A percentile compares a stretch with the other conserved stretches of the same genome.
These are phyloP conservation scores for Tephrocybe rancida DNA, from an alignment of 768 basidiomycete species.

Conservation along the genomic window DNA sequence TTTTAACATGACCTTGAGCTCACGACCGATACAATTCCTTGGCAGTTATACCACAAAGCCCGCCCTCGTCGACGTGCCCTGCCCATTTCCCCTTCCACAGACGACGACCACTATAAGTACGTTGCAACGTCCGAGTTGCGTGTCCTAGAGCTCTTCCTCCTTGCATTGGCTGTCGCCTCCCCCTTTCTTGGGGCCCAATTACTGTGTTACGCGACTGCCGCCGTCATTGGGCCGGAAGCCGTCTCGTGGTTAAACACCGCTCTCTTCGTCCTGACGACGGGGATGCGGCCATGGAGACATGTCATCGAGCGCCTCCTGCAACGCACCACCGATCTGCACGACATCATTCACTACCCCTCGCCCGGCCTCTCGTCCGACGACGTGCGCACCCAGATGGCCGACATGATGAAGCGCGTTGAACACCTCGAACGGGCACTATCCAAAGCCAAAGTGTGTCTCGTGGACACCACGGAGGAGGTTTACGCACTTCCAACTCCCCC, in stretches of 20 bases:
- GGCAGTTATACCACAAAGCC: slow-evolving; percentile 62
- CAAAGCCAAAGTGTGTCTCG: slow-evolving; percentile 41
- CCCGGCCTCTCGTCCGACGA: slow-evolving; percentile 26
- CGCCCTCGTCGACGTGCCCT: slow-evolving; percentile 46
- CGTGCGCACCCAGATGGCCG: slow-evolving; percentile 32
- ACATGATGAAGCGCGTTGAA: slow-evolving; percentile 43
- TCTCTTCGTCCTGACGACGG: slow-evolving; percentile 80
- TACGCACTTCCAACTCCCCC: no score
- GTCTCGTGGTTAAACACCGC: slow-evolving; percentile 85
- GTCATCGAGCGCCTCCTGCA: slow-evolving; percentile 62
- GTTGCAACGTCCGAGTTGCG: slow-evolving; percentile 63
- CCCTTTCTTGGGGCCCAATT: slow-evolving; percentile 72
- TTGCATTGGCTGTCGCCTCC: slow-evolving; percentile 59
- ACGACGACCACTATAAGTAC: slow-evolving; percentile 37
- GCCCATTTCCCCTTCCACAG: slow-evolving; percentile 27
- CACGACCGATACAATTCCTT: slow-evolving; percentile 54
- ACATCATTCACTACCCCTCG: slow-evolving; percentile 61
- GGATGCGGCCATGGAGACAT: slow-evolving; percentile 79
- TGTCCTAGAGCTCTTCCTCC: slow-evolving; percentile 62
- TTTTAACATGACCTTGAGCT: neutral
- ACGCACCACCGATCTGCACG: slow-evolving; percentile 67
- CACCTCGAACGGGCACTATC: slow-evolving; percentile 50
- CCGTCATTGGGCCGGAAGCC: slow-evolving; percentile 55
- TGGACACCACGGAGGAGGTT: slow-evolving; percentile 49
- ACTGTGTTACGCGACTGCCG: slow-evolving; percentile 58